A percentile compares a stretch with the other conserved stretches of the same genome.
Evolutionary conservation across 768 basidiomycete genomes (phyloP).

Genomic region (Collybia sp.): DNA sequence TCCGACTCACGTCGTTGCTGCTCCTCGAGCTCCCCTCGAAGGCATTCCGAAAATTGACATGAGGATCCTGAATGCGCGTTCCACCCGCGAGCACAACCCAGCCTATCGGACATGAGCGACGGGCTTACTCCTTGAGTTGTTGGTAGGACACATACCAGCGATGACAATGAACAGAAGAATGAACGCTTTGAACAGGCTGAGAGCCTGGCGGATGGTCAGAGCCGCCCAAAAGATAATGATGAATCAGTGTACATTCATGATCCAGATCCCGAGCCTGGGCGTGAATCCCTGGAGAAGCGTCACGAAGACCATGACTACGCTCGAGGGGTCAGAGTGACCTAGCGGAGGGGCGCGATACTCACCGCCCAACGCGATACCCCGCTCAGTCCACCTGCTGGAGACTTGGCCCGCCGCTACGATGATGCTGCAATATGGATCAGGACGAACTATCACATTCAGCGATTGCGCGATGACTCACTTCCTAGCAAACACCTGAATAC

Average conservation of each 20-base stretch:
- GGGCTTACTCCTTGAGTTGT: no score
- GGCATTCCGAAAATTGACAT: slow-evolving; percentile 50
- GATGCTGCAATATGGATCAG: slow-evolving; percentile 29
- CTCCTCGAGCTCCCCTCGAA: slow-evolving; percentile 51
- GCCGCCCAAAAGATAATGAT: slow-evolving; percentile 22
- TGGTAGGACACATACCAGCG: slow-evolving; percentile 21
- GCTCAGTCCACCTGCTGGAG: slow-evolving; percentile 42
- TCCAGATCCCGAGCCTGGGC: slow-evolving; percentile 39
- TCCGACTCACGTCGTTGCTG: slow-evolving; percentile 31
- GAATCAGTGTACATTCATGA: slow-evolving; percentile 43
- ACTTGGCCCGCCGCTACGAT: slow-evolving; percentile 37
- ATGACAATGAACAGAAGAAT: slow-evolving; percentile 52
- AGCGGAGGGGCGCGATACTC: slow-evolving; percentile 3
- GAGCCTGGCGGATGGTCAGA: slow-evolving; percentile 24
- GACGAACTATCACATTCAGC: no score
- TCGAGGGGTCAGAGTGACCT: neutral
- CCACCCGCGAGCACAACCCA: slow-evolving; percentile 51
- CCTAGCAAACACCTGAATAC: no score
- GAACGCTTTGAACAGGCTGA: slow-evolving; percentile 50
- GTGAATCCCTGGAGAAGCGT: slow-evolving; percentile 49
- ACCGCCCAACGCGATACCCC: slow-evolving; percentile 59
- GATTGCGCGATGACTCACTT: no score
- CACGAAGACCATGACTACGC: slow-evolving; percentile 43
- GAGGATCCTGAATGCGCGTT: slow-evolving; percentile 52
- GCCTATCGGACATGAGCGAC: no score